phyloP scores from a whole-genome alignment of 768 basidiomycete species.

The Termitomyces titanicus region DNA sequence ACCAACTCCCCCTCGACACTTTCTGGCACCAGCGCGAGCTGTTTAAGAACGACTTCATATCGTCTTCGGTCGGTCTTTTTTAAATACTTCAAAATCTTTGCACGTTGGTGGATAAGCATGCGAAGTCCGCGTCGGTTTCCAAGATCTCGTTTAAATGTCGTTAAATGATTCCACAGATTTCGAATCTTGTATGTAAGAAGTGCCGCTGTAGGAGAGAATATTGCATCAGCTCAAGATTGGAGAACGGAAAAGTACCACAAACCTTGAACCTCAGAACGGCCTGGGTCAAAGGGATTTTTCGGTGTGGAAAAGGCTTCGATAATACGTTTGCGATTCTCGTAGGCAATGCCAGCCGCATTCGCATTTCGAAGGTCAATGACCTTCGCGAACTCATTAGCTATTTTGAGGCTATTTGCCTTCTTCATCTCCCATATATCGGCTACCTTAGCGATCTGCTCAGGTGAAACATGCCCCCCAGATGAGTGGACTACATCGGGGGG shows the following conservation, averaged over 20 bases:
- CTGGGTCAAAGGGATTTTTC: slow-evolving; percentile 68
- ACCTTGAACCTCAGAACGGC: slow-evolving; percentile 91
- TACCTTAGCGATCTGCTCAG: slow-evolving; percentile 6
- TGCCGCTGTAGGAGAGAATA: slow-evolving; percentile 53
- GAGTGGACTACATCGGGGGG: not conserved
- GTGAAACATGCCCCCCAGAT: not conserved
- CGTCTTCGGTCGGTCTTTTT: slow-evolving; percentile 59
- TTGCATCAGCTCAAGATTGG: not conserved
- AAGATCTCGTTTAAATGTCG: slow-evolving; percentile 66
- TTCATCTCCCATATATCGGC: not conserved
- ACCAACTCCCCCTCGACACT: slow-evolving; percentile 90
- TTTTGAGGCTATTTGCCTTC: slow-evolving; percentile 27
- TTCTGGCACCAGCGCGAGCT: slow-evolving; percentile 71
- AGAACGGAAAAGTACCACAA: not conserved
- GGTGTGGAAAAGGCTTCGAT: slow-evolving; percentile 74
- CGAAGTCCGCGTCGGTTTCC: slow-evolving; percentile 76
- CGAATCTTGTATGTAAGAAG: slow-evolving; percentile 84
- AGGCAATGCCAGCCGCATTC: slow-evolving; percentile 80
- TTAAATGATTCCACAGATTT: slow-evolving; percentile 73
- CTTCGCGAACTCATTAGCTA: slow-evolving; percentile 57
- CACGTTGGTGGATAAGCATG: slow-evolving; percentile 76
- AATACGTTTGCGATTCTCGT: slow-evolving; percentile 80
- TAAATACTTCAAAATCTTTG: slow-evolving; percentile 79
- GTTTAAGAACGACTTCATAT: slow-evolving; percentile 69
- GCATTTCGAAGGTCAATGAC: slow-evolving; percentile 86